Conservation (phyloP, 2,329 filamentous ascomycete species). For the Tolypocladium cylindrosporum region DNA sequence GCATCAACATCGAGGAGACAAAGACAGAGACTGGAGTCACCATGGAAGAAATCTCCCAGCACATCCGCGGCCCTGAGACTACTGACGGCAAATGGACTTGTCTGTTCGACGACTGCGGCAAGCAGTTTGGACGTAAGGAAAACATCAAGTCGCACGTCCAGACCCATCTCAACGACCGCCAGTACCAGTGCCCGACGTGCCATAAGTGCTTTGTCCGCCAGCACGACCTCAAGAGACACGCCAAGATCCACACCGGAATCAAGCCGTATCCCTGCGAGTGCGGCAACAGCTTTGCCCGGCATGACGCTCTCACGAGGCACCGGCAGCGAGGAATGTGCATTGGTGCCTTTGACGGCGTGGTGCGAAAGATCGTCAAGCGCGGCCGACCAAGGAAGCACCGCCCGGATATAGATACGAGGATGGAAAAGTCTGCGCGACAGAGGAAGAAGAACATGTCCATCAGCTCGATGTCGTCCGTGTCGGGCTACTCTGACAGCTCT, state of each 20-base stretch:
- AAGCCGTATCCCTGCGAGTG: constrained; percentile 94
- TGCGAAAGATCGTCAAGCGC: constrained; percentile 50
- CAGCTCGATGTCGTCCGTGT: constrained; percentile 42
- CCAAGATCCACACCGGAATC: constrained; percentile 93
- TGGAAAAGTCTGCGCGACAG: constrained; percentile 45
- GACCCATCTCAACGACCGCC: constrained; percentile 91
- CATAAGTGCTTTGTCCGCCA: constrained; percentile 94
- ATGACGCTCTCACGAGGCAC: constrained; percentile 90
- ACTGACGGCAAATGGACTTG: constrained; percentile 73
- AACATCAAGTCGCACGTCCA: constrained; percentile 99
- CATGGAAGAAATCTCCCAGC: constrained; percentile 70
- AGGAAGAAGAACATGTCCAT: constrained; percentile 44
- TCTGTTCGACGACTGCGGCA: constrained; percentile 68
- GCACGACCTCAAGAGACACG: constrained; percentile 93
- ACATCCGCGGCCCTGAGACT: constrained; percentile 62
- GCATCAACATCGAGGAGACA: constrained; percentile 55
- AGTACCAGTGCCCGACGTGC: constrained; percentile 89
- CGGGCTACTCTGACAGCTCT: constrained; percentile 47
- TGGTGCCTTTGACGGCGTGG: constrained; percentile 77
- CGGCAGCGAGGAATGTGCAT: constrained; percentile 94
- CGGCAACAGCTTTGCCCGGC: constrained; percentile 86
- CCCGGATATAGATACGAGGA: constrained; percentile 44
- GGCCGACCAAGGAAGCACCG: constrained; percentile 53
- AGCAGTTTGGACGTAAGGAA: constrained; percentile 92
- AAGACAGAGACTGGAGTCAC: constrained; percentile 76